Base-by-base conservation (phyloP, 2,329 filamentous ascomycete genomes). In the Ceratocystis huliohia region DNA sequence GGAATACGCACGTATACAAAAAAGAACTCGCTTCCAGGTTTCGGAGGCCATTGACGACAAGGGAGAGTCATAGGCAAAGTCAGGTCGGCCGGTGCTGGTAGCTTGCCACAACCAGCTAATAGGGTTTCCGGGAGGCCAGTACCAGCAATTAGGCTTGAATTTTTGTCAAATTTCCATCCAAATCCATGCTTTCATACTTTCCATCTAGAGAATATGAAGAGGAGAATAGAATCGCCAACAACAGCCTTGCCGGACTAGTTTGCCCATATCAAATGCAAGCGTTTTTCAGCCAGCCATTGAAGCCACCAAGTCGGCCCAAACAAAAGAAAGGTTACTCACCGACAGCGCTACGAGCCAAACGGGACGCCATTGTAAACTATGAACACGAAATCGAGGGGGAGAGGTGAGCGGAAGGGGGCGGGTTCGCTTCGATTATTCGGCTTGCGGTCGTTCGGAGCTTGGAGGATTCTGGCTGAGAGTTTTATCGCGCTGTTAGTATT, bases 281-380 rank as follows among this genome's bases (percentile, higher is more conserved):
- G 13, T 20, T 22, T 22, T 53, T 17, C 62, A 22, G 62, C 45
- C 30, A 53, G 30, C 28, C 45, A 50, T 37, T 64, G n/a, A 28
- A 37, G 28, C 46, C 45, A 28, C 62, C 15, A 64, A 37, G 17
- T 22, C 61, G 10, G 37, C 13, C 37, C 10, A 30, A 22, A 57
- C 44, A 25, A 61, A 41, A n/a, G n/a, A 37, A 53, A 56, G 33
- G 22, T 22, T 65, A 86, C 91, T 79, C 86, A 97, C 93, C 89
- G 81, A 93, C 82, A 81, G 91, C 91, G 84, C 87, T 92, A 85
- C 89, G 91, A 85, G 88, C 91, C 82, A 97, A 85, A 84, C 92
- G 91, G 80, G 91, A 96, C 84, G 93, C 93, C 93, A 97, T 97
- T 88, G 82, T 89, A 84, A 78, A 48, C 56, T 67, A 65, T 66